Base-by-base conservation (phyloP, 768 basidiomycete species). In the Lentinula aciculospora region DNA sequence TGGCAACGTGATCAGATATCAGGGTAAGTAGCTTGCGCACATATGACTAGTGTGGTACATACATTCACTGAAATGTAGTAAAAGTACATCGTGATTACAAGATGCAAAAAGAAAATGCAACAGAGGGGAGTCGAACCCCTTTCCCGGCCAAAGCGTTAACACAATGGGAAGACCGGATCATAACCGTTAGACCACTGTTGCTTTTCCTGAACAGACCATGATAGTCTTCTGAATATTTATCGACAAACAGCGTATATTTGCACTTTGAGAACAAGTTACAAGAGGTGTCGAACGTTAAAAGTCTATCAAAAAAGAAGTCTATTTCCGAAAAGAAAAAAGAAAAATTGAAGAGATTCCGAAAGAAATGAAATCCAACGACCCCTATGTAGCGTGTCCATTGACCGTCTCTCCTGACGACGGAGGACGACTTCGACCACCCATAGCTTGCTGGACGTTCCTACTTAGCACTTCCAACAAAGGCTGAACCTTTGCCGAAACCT, bases 401-500 rank as follows among this genome's bases (percentile, higher is more conserved):
- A 40, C 42, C 21, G 42, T 53, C 48, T 8, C n/a, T n/a, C 27
- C 10, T 15, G 56, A 25, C 25, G 45, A 21, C 21, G 10, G 29
- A 28, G 47, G 7, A 15, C 37, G 34, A 15, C 12, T 48, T 12
- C 37, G 29, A 25, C 67, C 68, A 12, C 68, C 67, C 13, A 79
- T 61, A n/a, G 76, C 64, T 9, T 76, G 74, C 4, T 72, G 64
- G 17, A 81, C 68, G 15, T 73, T 70, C 58, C 76, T 76, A 57
- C 72, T 71, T 25, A 82, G 64, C 13, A 71, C 72, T 34, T 85
- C 84, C 13, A 90, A 75, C 53, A 88, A 66, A 19, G 88, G 89
- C 27, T 73, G 73, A 23, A 89, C 81, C 32, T 80, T 80, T 25
- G 80, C 78, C 64, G 75, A 80, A 25, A 90, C 84, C 55, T 87